Base-by-base conservation (phyloP, 2,329 filamentous ascomycete genomes). In the Aspergillus costaricaensis region DNA sequence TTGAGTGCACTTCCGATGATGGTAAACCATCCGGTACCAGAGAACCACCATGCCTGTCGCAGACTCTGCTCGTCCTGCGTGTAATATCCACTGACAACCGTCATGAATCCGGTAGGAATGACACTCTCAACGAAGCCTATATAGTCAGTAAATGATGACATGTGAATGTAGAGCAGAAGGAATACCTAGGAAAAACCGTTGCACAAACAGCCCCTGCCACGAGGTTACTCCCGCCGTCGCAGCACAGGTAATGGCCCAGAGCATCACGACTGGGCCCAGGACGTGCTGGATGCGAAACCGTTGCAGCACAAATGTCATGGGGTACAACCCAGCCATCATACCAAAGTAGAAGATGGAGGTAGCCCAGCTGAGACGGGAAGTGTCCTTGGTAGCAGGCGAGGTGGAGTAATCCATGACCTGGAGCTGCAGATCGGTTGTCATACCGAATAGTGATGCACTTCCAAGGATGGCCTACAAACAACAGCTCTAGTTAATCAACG, bases 331-430 rank as follows among this genome's bases (percentile, higher is more conserved):
- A 0, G 84, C 86, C 2, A 93, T 81, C 88, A 91, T 90, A 39
- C 90, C 90, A 66, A 92, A 91, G 78, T 92, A 92, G 78, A 92
- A 92, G 68, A 91, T 81, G 0, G 88, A 91, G 0, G 89, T 92
- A 2, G 90, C 90, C 90, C 89, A 92, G 65, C 84, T 88, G 27
- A 92, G 82, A 10, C 90, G 83, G 0, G 84, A 82, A 0, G 90
- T 92, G 69, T 89, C 84, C 15, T 83, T 84, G 0, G 83, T 83
- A 0, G 84, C 81, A 0, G 88, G 87, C 1, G 73, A 78, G 2
- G 77, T 81, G 1, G 78, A 74, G n/a, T 79, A 70, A 63, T 84
- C 75, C 7, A 83, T 76, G 4, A 89, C 76, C 30, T 81, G 81
- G 44, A 92, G 83, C 1, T 78, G 64, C 3, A 92, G 81, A 69